These are phyloP conservation scores for Citrullus amarus DNA, from an alignment of 306 rosid genomes.

Conservation along the genomic window DNA sequence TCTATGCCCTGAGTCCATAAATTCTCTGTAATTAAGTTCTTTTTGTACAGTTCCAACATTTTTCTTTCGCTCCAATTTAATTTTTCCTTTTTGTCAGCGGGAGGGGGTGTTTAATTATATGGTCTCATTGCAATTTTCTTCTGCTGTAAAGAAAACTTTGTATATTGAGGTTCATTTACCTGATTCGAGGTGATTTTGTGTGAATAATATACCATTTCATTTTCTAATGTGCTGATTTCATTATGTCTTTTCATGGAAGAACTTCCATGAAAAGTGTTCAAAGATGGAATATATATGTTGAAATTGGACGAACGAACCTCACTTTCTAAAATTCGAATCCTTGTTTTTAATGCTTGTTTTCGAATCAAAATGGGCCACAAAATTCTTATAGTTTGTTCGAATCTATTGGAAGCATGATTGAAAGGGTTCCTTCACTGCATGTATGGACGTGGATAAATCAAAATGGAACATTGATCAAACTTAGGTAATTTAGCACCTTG, in stretches of 20 bases:
- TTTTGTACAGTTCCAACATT: neutral
- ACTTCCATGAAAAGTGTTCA: neutral
- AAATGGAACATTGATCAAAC: neutral
- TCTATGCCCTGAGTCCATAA: neutral
- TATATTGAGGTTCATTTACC: conserved; percentile 8
- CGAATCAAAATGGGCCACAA: neutral
- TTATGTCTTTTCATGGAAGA: neutral
- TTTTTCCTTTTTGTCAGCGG: neutral
- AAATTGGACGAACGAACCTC: neutral
- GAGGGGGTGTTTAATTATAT: neutral
- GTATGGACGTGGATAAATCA: neutral
- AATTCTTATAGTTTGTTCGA: neutral
- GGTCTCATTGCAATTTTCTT: neutral
- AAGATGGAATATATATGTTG: neutral
- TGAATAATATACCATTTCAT: neutral
- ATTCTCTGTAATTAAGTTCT: neutral
- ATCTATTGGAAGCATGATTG: neutral
- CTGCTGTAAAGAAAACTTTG: conserved; percentile 6
- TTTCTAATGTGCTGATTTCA: neutral
- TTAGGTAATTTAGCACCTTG: too few species aligned
- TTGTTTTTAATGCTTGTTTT: neutral
- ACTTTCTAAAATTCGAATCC: neutral
- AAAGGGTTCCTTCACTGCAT: neutral
- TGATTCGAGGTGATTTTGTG: conserved; percentile 14
- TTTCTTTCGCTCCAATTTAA: neutral